Percentiles rank a stretch among this genome's conserved stretches.
These are phyloP conservation scores for Teunomyces kruisii DNA, from an alignment of 805 yeast species.

Conservation along the genomic window DNA sequence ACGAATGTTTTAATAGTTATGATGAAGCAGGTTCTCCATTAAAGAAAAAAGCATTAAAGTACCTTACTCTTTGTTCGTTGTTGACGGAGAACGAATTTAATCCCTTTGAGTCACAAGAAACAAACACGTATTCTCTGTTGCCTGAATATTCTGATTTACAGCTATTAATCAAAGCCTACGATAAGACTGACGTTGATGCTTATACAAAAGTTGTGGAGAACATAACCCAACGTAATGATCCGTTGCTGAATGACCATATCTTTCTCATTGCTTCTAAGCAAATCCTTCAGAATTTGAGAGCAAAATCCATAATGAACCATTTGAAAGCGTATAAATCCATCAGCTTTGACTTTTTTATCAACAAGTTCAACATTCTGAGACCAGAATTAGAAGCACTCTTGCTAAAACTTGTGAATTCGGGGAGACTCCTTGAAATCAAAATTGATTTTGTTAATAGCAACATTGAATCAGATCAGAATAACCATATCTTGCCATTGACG, in stretches of 20 bases:
- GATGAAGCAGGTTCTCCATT: constrained; percentile 46
- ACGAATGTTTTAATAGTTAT: constrained; percentile 43
- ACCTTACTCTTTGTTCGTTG: constrained; percentile 59
- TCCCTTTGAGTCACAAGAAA: constrained; percentile 74
- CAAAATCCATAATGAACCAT: constrained; percentile 29
- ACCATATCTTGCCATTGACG: constrained; percentile 15
- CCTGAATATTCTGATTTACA: constrained; percentile 30
- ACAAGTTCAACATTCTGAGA: constrained; percentile 17
- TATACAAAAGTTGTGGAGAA: constrained; percentile 15
- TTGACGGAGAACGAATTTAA: constrained; percentile 65
- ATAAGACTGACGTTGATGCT: constrained; percentile 23
- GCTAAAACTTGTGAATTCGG: constrained; percentile 27
- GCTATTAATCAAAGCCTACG: constrained; percentile 28
- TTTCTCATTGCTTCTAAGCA: constrained; percentile 25
- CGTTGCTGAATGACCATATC: constrained; percentile 29
- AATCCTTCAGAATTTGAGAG: constrained; percentile 29
- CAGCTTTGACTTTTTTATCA: constrained; percentile 24
- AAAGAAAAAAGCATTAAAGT: constrained; percentile 57
- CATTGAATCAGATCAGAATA: constrained; percentile 13
- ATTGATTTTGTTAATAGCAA: constrained; percentile 28
- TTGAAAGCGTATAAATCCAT: constrained; percentile 31
- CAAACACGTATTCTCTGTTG: constrained; percentile 48
- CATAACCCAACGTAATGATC: constrained; percentile 21
- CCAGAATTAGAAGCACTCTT: constrained; percentile 27
- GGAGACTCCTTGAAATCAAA: constrained; percentile 26